Percentiles rank a stretch among this genome's conserved stretches.
Evolutionary conservation across 192 early-diverging fungal genomes (phyloP).

Genomic region (Coemansia sp.): DNA sequence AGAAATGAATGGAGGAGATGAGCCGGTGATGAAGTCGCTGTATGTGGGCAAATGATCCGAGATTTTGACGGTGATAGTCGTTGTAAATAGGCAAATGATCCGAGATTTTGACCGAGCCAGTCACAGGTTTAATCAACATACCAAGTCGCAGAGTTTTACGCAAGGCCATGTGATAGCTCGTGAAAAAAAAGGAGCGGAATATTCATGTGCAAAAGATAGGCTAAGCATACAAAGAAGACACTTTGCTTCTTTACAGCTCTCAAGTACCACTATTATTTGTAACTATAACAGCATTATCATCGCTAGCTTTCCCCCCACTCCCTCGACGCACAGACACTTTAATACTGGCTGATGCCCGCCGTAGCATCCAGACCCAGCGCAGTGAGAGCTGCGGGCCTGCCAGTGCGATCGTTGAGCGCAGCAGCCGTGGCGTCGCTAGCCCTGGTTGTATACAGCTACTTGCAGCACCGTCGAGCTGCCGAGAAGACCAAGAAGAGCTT

Average conservation of each 20-base stretch:
- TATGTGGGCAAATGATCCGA: too few species aligned
- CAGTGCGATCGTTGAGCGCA: constrained; percentile 31
- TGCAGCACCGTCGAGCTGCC: constrained; percentile 37
- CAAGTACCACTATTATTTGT: not conserved
- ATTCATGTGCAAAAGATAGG: not conserved
- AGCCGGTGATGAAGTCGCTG: too few species aligned
- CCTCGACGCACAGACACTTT: not conserved
- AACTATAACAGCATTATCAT: not conserved
- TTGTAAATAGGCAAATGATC: too few species aligned
- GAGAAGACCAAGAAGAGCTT: constrained; percentile 50
- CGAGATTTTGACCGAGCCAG: too few species aligned
- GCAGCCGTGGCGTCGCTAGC: constrained; percentile 36
- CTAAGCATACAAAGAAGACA: too few species aligned
- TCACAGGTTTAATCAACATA: too few species aligned
- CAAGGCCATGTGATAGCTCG: not conserved
- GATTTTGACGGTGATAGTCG: too few species aligned
- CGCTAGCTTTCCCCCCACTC: too few species aligned
- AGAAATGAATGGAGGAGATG: too few species aligned
- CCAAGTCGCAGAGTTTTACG: not conserved
- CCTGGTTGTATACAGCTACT: constrained; percentile 48
- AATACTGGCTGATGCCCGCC: constrained; percentile 12
- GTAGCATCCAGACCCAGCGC: constrained; percentile 9
- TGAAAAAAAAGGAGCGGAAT: not conserved
- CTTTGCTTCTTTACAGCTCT: not conserved
- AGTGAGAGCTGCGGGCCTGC: constrained; percentile 21